Base-by-base conservation (phyloP, 106 monocot genomes). In the Allium fistulosum region DNA sequence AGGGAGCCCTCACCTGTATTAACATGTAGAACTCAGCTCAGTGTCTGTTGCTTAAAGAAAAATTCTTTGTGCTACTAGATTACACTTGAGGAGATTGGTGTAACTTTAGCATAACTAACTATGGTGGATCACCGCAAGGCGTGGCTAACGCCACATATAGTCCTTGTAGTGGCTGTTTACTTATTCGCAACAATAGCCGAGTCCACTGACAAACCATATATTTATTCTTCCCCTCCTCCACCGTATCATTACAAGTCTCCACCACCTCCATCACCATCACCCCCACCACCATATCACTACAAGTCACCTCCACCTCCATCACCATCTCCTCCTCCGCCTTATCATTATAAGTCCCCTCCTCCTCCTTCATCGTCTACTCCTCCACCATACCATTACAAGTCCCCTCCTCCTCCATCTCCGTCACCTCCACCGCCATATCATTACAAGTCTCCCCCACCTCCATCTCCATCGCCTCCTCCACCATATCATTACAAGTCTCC, bases 161-260 rank as follows among this genome's bases (percentile, higher is more conserved):
- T 71, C 18, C 49, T 71, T 59, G 49, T 49, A 27, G 2, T 28
- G 61, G 61, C 46, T 8, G 71, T 51, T 45, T 71, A 59, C 13
- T 13, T 71, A 7, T 15, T 61, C 17, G 61, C 26, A 46, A 60
- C 18, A 9, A 15, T 28, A 11, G 71, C 26, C 13, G 49, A 71
- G 26, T 59, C 61, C 12, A 50, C 53, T n/a, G 59, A 59, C 50
- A 51, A 51, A 8, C 2, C 48, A 10, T 60, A 71, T 26, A 12
- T 27, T 14, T 71, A 67, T 15, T 53, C 68, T 51, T 68, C 51
- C 16, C 67, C 67, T 22, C 67, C 67, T 10, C 67, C 67, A 17
- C 67, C 67, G 49, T 16, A 10, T 9, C 10, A 17, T n/a, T 59
- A 71, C 56, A 9, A 71, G 14, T 57, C 53, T 16, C 53, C 53